Conservation (phyloP, 2,329 filamentous ascomycete genomes). For the Alternaria sp. region DNA sequence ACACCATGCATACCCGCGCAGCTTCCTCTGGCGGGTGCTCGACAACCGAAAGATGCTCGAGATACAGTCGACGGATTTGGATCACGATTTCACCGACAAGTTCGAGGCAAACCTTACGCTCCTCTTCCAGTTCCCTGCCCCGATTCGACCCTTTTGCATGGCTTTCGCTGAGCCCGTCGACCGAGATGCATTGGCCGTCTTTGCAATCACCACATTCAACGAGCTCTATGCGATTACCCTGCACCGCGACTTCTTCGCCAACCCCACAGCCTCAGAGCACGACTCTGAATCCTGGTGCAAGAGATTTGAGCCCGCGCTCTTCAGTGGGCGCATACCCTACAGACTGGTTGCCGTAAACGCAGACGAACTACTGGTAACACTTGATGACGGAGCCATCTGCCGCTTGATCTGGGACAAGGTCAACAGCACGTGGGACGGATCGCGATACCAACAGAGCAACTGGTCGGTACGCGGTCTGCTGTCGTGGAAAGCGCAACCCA, state of each 20-base stretch:
- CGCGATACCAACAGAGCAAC: slow-evolving; percentile 75
- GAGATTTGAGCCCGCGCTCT: slow-evolving; percentile 73
- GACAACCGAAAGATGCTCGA: slow-evolving; percentile 82
- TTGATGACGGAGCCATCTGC: slow-evolving; percentile 80
- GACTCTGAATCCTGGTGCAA: slow-evolving; percentile 81
- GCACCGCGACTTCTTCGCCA: slow-evolving; percentile 81
- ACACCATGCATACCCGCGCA: slow-evolving; percentile 77
- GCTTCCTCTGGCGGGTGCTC: slow-evolving; percentile 89
- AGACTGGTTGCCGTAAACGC: slow-evolving; percentile 77
- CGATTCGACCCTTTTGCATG: slow-evolving; percentile 79
- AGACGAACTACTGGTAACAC: slow-evolving; percentile 78
- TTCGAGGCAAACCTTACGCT: slow-evolving; percentile 77
- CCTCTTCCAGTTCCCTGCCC: slow-evolving; percentile 76
- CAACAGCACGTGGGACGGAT: slow-evolving; percentile 69
- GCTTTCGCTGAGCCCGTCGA: slow-evolving; percentile 81
- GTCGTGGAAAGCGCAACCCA: slow-evolving; percentile 70
- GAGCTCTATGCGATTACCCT: slow-evolving; percentile 86
- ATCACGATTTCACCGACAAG: slow-evolving; percentile 68
- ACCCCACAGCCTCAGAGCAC: slow-evolving; percentile 72
- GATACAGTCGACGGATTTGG: slow-evolving; percentile 82
- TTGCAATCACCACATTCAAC: slow-evolving; percentile 79
- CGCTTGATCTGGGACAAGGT: slow-evolving; percentile 60
- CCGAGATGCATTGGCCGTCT: slow-evolving; percentile 79
- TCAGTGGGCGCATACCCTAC: slow-evolving; percentile 81
- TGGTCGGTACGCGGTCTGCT: slow-evolving; percentile 71